Base-by-base conservation (phyloP, 1,284 basidiomycete genomes). In the Phaffia rhodozyma region DNA sequence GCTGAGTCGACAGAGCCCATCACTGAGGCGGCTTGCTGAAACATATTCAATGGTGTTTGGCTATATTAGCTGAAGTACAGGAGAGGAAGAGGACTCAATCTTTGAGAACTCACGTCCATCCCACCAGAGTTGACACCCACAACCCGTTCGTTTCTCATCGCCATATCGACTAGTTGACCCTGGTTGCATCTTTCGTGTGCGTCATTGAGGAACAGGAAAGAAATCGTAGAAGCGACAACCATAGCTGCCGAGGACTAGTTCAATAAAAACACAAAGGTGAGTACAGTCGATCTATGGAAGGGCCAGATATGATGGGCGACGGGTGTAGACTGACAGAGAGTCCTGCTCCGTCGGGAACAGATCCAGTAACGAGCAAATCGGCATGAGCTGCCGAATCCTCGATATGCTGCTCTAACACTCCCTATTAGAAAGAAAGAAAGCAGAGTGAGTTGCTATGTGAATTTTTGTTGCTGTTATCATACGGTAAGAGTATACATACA, bases 331-430 rank as follows among this genome's bases (percentile, higher is more conserved):
- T 86, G n/a, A 73, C 86, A 82, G 86, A 89, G 4, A 92, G 76
- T 0, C 89, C 89, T 3, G 86, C 86, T 0, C 88, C 90, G 3
- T 86, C 81, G 1, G 89, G 89, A 0, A 92, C 86, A 13, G 83
- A 83, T 1, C 90, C 90, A 3, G 83, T 82, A 27, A 90, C 82
- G 5, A 90, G 78, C 21, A 89, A 71, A 68, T 90, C 83, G 11
- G 85, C 80, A 1, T 83, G 50, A 34, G 47, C 7, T 21, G 62
- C 66, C 3, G 67, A 69, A 30, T 69, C 64, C 5, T 70, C 71
- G 69, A 87, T 86, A 72, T 84, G 83, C 60, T 81, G 79, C 55
- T 85, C 81, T 60, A 89, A 74, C 30, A 91, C 85, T 13, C 89
- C 88, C 86, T 87, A 64, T 3, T 64, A 18, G 25, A 32, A 29